A percentile compares a stretch with the other conserved stretches of the same genome.
phyloP scores from a whole-genome alignment of 805 yeast species.

The Cyberlindnera nakhonratchasimensis region DNA sequence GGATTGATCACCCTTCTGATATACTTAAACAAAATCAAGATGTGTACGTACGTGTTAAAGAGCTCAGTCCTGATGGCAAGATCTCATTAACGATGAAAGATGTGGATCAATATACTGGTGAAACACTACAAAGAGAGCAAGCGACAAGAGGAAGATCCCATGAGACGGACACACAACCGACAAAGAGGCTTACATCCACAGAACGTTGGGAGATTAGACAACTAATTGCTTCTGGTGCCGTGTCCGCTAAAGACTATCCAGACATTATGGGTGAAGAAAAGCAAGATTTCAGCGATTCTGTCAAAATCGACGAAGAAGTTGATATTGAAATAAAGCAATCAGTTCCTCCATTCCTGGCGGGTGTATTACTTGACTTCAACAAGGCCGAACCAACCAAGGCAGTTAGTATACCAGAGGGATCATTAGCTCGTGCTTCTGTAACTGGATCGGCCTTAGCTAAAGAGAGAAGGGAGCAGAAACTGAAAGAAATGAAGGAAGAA shows the following conservation, averaged over 20 bases:
- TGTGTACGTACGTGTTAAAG: constrained; percentile 60
- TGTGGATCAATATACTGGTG: constrained; percentile 70
- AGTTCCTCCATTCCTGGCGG: constrained; percentile 71
- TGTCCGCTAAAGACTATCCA: constrained; percentile 64
- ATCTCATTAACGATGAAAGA: constrained; percentile 66
- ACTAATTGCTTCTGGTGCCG: constrained; percentile 74
- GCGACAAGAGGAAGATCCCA: constrained; percentile 1
- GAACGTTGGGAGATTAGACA: constrained; percentile 91
- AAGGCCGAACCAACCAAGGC: constrained; percentile 52
- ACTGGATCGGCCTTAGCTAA: constrained; percentile 66
- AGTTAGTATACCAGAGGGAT: constrained; percentile 74
- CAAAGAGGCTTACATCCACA: constrained; percentile 62
- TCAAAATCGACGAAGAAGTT: constrained; percentile 39
- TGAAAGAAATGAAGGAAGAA: constrained; percentile 49
- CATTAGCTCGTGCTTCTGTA: constrained; percentile 71
- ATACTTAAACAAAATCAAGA: constrained; percentile 52
- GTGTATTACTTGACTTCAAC: constrained; percentile 37
- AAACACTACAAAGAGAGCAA: constrained; percentile 24
- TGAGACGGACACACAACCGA: not conserved
- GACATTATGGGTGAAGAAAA: constrained; percentile 45
- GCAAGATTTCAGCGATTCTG: constrained; percentile 23
- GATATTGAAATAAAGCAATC: constrained; percentile 71
- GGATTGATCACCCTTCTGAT: constrained; percentile 58
- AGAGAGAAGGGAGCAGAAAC: constrained; percentile 58
- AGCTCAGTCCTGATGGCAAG: constrained; percentile 40